Percentiles rank a stretch among this genome's conserved stretches.
These are phyloP conservation scores for Trametes pubescens DNA, from an alignment of 1,284 basidiomycete species.

Conservation along the genomic window DNA sequence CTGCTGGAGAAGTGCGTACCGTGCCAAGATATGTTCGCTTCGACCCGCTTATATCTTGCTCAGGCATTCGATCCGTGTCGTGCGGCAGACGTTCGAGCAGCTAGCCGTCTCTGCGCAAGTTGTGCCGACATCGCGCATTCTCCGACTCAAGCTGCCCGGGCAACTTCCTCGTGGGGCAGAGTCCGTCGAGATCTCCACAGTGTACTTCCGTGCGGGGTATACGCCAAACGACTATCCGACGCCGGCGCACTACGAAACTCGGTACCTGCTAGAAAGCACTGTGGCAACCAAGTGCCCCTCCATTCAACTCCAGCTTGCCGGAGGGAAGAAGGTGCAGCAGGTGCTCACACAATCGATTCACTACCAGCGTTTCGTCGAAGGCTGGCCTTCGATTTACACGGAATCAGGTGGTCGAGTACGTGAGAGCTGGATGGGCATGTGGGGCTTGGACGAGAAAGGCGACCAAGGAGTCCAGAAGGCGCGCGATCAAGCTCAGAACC, in stretches of 20 bases:
- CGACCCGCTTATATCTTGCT: not conserved
- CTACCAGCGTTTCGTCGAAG: conserved; percentile 75
- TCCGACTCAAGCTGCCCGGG: conserved; percentile 31
- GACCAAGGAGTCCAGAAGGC: conserved; percentile 90
- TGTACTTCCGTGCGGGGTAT: conserved; percentile 67
- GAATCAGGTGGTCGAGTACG: conserved; percentile 57
- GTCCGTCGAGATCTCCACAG: conserved; percentile 42
- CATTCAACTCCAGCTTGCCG: conserved; percentile 92
- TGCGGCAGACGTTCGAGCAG: conserved; percentile 81
- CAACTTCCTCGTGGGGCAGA: conserved; percentile 45
- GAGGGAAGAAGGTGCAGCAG: conserved; percentile 96
- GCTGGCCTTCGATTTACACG: not conserved
- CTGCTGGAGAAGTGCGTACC: conserved; percentile 72
- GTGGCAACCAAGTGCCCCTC: conserved; percentile 94
- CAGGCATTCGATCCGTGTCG: conserved; percentile 76
- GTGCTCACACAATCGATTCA: conserved; percentile 80
- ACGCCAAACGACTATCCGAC: conserved; percentile 84
- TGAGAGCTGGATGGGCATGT: conserved; percentile 45
- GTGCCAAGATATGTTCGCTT: not conserved
- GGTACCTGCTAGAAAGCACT: conserved; percentile 81
- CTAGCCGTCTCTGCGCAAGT: conserved; percentile 59
- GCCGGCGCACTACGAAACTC: conserved; percentile 67
- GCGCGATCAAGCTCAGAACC: conserved; percentile 51
- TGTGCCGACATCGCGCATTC: conserved; percentile 36
- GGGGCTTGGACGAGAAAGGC: conserved; percentile 52